These are phyloP conservation scores for Fomitopsis schrenkii DNA, from an alignment of 1,284 basidiomycete species.

Conservation along the genomic window DNA sequence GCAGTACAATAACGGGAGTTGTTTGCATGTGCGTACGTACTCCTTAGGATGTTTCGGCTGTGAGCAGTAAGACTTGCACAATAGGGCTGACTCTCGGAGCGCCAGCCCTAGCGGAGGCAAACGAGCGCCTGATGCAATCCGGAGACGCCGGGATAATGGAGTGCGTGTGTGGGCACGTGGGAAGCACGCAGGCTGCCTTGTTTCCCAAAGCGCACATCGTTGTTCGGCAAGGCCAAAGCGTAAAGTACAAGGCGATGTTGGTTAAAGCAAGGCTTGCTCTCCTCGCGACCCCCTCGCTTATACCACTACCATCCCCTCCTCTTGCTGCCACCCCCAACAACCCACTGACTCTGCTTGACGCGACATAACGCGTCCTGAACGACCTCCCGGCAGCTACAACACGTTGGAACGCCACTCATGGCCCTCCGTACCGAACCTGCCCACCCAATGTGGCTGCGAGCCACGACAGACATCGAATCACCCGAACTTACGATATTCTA, in stretches of 20 bases:
- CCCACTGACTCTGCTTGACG: background rate
- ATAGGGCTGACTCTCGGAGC: background rate
- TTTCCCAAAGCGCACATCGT: background rate
- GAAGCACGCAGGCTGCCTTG: background rate
- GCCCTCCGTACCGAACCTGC: background rate
- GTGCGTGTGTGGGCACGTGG: background rate
- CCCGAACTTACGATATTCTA: background rate
- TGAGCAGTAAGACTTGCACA: background rate
- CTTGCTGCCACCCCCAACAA: background rate
- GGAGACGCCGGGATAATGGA: background rate
- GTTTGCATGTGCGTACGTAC: background rate
- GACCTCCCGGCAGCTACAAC: background rate
- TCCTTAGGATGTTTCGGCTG: background rate
- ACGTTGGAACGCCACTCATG: background rate
- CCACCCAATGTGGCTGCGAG: background rate
- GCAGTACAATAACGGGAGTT: background rate
- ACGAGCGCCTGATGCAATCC: background rate
- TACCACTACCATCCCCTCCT: background rate
- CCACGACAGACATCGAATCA: background rate
- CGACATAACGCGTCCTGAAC: background rate
- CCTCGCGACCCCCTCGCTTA: background rate
- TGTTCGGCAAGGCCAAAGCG: background rate
- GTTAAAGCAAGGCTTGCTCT: background rate
- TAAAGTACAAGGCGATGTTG: conserved; percentile 1
- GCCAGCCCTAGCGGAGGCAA: background rate